Base-by-base conservation (phyloP, 257 asterid species). In the Dorcoceras hygrometricum region DNA sequence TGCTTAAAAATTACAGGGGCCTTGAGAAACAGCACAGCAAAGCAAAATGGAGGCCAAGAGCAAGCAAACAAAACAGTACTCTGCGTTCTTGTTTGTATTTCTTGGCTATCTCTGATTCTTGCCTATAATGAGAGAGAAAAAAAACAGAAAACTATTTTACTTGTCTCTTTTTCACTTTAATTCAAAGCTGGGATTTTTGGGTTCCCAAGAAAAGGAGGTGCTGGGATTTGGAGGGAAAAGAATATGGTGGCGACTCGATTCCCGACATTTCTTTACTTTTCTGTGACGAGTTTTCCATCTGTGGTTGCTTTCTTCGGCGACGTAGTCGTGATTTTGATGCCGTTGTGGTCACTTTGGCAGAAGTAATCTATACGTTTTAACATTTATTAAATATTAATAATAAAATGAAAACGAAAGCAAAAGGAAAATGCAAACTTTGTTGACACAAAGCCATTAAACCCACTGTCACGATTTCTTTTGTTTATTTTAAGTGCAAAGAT, bases 201-300 rank as follows among this genome's bases (percentile, higher is more conserved):
- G 19, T 53, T 82, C 73, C 89, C 91, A 34, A 87, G 75, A 76
- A 87, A 87, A 79, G 85, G 63, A 69, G 56, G 63, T 62, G 83
- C 69, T 81, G 84, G 87, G 87, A 84, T 77, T 84, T 84, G 82
- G 88, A 77, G 84, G 87, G 89, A 77, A 79, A 69, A 20, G 80
- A 67, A 69, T 62, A 72, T 58, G 73, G 69, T 66, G 50, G 59
- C 31, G 66, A 62, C 78, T 54, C 83, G 80, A 75, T 77, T 75
- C 77, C 88, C 84, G 64, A 80, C 74, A 78, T 55, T 54, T 80
- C 22, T 55, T 65, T 67, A 22, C 74, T 74, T 76, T 73, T 23
- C n/a, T 28, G 24, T 9, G 64, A 59, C 14, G 72, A 57, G 16
- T 46, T 57, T 43, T 14, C 34, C 16, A 54, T 36, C 67, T 54